Conservation (phyloP, 345 rosid species). For the Limnanthes douglasii region DNA sequence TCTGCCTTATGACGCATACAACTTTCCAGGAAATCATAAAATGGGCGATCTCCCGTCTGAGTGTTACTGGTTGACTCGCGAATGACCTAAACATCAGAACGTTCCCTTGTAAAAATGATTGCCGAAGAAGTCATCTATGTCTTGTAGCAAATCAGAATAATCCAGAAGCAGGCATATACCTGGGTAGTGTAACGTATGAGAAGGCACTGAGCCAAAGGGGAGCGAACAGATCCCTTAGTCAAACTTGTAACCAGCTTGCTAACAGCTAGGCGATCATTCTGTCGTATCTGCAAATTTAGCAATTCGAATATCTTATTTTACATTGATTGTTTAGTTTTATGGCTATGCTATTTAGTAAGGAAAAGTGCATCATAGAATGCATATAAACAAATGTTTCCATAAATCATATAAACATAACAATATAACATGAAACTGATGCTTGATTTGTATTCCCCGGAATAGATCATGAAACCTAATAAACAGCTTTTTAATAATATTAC, state of each 20-base stretch:
- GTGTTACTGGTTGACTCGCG: conserved; percentile 59
- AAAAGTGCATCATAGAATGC: no score
- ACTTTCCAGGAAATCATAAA: conserved; percentile 90
- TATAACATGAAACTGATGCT: no score
- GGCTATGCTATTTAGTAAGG: no score
- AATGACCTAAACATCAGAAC: conserved; percentile 46
- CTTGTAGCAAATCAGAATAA: not conserved
- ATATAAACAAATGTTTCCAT: no score
- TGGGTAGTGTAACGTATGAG: conserved; percentile 86
- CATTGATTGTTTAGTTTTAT: no score
- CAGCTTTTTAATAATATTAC: no score
- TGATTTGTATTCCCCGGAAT: no score
- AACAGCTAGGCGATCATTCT: conserved; percentile 84
- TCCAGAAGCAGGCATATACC: conserved; percentile 22
- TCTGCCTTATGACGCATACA: conserved; percentile 96
- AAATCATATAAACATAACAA: no score
- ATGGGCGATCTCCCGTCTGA: conserved; percentile 86
- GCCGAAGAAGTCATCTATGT: not conserved
- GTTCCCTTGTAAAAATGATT: conserved; percentile 2
- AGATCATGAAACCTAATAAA: no score
- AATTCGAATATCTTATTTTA: no score
- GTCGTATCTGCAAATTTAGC: conserved; percentile 65
- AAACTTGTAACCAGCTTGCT: conserved; percentile 83
- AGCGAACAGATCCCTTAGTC: conserved; percentile 94
- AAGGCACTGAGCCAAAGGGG: conserved; percentile 94